Percentiles rank a stretch among this genome's conserved stretches.
Conservation (phyloP, 441 rosid genomes). For the Gossypium schwendimanii region DNA sequence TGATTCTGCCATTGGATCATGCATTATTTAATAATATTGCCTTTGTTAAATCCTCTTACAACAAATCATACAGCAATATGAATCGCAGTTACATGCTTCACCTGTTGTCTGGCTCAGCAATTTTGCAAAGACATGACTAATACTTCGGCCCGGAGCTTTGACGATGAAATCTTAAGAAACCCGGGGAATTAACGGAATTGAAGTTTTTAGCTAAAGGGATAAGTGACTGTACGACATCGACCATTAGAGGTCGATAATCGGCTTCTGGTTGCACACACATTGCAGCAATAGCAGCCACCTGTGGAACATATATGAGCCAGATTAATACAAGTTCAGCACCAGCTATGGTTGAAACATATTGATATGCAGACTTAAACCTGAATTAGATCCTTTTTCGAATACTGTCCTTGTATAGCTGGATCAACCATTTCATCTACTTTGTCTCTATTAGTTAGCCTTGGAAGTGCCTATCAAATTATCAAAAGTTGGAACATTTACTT, state of each 20-base stretch:
- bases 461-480: constrained; percentile 55
- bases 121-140: constrained; percentile 6
- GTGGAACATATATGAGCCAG: not conserved
- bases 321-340: not conserved
- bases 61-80: not conserved
- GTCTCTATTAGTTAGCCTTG: constrained; percentile 66
- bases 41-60: not conserved
- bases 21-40: not conserved
- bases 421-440: constrained; percentile 70
- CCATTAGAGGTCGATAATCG: constrained; percentile 85
- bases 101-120: not conserved
- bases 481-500: not conserved
- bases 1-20: not conserved
- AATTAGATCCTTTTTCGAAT: constrained; percentile 64
- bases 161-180: constrained; percentile 33
- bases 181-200: constrained; percentile 28
- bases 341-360: not conserved
- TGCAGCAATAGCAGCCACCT: constrained; percentile 89
- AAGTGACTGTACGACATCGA: constrained; percentile 81
- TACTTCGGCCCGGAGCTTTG: constrained; percentile 22
- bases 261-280: constrained; percentile 88
- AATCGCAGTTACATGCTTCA: too few species aligned
- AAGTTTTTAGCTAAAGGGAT: constrained; percentile 64
- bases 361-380: constrained; percentile 41
- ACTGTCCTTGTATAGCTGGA: constrained; percentile 58